A percentile compares a stretch with the other conserved stretches of the same genome.
Evolutionary conservation across 1,139 yeast genomes (phyloP).

Genomic region (Debaryomyces subglobosus): DNA sequence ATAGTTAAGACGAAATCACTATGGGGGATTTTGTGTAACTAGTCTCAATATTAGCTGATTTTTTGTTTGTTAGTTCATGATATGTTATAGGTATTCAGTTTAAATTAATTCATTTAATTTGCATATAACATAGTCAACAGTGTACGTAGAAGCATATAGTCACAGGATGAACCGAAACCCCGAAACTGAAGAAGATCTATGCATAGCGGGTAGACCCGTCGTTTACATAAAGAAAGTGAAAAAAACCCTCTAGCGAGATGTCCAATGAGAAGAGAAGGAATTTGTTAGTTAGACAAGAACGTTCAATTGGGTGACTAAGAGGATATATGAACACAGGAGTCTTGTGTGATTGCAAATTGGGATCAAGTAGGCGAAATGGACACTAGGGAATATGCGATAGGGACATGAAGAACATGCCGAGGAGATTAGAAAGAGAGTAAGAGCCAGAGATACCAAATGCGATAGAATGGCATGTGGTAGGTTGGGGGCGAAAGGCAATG

Average conservation of each 20-base stretch:
- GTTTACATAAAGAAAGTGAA: neutral
- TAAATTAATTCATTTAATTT: conserved; percentile 2
- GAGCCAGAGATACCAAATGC: neutral
- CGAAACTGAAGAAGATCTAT: neutral
- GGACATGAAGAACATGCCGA: neutral
- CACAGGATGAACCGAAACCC: neutral
- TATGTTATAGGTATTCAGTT: conserved; percentile 2
- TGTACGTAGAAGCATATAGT: neutral
- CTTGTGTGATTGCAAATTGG: neutral
- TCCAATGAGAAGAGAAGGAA: conserved; percentile 7
- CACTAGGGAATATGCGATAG: neutral
- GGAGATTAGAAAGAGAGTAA: neutral
- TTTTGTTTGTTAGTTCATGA: conserved; percentile 1
- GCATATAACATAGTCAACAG: neutral
- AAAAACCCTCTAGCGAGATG: neutral
- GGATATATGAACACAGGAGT: neutral
- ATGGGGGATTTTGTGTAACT: conserved; percentile 10
- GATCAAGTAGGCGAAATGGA: neutral
- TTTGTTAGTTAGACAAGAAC: neutral
- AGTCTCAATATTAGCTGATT: conserved; percentile 11
- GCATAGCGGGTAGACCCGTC: neutral
- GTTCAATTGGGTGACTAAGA: neutral
- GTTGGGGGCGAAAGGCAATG: neutral
- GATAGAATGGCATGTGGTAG: neutral
- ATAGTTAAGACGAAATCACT: neutral